These are phyloP conservation scores for Trichoderma aggressivum DNA, from an alignment of 2,329 filamentous ascomycete species.

Conservation along the genomic window DNA sequence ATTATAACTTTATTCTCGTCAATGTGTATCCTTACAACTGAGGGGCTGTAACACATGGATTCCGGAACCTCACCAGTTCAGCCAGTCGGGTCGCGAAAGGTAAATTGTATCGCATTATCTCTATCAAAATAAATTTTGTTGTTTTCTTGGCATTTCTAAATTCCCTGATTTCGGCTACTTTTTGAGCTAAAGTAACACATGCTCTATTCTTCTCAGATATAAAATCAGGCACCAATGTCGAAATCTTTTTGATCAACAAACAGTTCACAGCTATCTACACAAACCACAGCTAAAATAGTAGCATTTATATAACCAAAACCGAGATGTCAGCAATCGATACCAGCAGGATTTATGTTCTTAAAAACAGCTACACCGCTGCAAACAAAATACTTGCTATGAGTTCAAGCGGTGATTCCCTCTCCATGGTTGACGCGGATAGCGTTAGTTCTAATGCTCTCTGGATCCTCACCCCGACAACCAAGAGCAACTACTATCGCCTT, in stretches of 20 bases:
- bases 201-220: not conserved
- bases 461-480: not conserved
- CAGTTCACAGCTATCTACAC: not conserved
- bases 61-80: not conserved
- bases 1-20: not conserved
- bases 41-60: not conserved
- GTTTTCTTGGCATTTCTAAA: not conserved
- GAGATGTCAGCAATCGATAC: slow-evolving; percentile 15
- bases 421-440: not conserved
- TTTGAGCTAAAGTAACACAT: not conserved
- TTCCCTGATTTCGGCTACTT: not conserved
- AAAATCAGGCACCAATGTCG: not conserved
- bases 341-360: not conserved
- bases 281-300: not conserved
- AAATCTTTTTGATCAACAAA: not conserved
- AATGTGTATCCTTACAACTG: not conserved
- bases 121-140: not conserved
- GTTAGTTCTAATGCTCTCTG: not conserved
- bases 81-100: not conserved
- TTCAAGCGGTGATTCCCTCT: not conserved
- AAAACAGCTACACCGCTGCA: not conserved
- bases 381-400: not conserved
- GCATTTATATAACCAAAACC: not conserved
- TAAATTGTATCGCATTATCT: not conserved
- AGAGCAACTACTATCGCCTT: not conserved